Evolutionary conservation across 1,284 basidiomycete species (phyloP).

Genomic region (Ceratobasidium sp.): DNA sequence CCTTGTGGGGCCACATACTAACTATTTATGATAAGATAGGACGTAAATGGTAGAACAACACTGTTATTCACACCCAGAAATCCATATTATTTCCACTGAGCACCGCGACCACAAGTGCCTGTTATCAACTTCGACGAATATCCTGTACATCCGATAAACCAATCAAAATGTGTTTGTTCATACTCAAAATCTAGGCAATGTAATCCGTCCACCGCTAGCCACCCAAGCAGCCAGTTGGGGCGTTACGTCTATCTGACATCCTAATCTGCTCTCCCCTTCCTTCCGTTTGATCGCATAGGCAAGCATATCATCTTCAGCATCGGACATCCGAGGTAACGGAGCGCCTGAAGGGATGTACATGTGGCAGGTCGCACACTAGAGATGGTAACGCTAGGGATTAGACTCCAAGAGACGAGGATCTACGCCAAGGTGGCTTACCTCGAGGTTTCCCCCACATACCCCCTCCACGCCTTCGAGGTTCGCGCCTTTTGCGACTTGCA

Average conservation of each 20-base stretch:
- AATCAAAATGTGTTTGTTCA: not conserved
- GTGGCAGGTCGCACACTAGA: conserved; percentile 51
- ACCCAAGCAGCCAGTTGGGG: conserved; percentile 47
- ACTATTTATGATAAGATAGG: conserved; percentile 67
- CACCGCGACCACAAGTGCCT: not conserved
- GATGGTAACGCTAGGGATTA: not conserved
- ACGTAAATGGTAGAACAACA: conserved; percentile 67
- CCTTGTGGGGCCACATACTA: conserved; percentile 8
- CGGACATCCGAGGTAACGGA: conserved; percentile 46
- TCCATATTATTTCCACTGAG: not conserved
- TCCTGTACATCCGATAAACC: not conserved
- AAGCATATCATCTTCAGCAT: conserved; percentile 52
- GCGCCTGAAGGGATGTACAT: conserved; percentile 48
- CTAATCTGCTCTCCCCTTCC: conserved; percentile 49
- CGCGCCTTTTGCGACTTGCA: conserved; percentile 49
- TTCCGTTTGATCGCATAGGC: conserved; percentile 49
- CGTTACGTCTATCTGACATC: conserved; percentile 50
- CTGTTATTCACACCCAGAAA: not conserved
- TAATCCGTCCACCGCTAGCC: conserved; percentile 44
- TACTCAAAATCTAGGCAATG: conserved; percentile 47
- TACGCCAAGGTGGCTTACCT: conserved; percentile 42
- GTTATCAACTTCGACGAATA: not conserved
- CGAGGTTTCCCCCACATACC: conserved; percentile 50
- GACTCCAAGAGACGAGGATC: not conserved
- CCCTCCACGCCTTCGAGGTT: conserved; percentile 49